Evolutionary conservation across 202 grass and related monocot species (phyloP), one percentile per base, ranked within the genome.

Genomic region (Carex sylvatica): DNA sequence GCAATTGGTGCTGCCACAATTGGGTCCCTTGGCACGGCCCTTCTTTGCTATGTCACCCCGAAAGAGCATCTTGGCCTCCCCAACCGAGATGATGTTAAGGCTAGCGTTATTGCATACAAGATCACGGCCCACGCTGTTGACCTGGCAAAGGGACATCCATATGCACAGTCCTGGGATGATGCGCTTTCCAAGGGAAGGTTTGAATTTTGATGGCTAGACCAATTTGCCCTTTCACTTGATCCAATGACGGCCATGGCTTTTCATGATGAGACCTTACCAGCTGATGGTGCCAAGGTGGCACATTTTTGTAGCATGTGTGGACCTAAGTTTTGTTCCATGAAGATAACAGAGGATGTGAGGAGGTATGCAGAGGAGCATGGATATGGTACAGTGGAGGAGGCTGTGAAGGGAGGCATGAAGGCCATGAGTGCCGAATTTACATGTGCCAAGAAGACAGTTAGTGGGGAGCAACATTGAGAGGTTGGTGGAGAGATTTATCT

Each of bases 281-380:
- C 95, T 73, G 92, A 98, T 26, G 95, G 95, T 82, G 95, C 95
- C 22, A 98, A 98, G 86, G 92, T 98, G 65, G 95, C 95, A 83
- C 95, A 98, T 86, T 98, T 98, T 84, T 98, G 95, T 69, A 95
- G 92, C 30, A 98, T 98, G 95, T 98, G 95, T 81, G 92, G 95
- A 51, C 95, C 92, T 59, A 98, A 98, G 70, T 98, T 98, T 89
- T 98, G 95, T 85, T 93, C 92, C 1, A 98, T 98, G 95, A 98
- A 98, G 87, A 98, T 98, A 83, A 95, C 95, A 3, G 95, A 98
- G 58, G 95, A 98, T 91, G 89, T 98, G 44, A 93, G 95, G 46
- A 98, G 90, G 58, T 98, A 95, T 85, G 95, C 95, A 26, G 91
- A 98, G 83, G 95, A 98, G 88, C 84, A 98, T 83, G 95, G 95